Evolutionary conservation across 2,329 filamentous ascomycete genomes (phyloP).

Genomic region (Alternaria brassicicola): DNA sequence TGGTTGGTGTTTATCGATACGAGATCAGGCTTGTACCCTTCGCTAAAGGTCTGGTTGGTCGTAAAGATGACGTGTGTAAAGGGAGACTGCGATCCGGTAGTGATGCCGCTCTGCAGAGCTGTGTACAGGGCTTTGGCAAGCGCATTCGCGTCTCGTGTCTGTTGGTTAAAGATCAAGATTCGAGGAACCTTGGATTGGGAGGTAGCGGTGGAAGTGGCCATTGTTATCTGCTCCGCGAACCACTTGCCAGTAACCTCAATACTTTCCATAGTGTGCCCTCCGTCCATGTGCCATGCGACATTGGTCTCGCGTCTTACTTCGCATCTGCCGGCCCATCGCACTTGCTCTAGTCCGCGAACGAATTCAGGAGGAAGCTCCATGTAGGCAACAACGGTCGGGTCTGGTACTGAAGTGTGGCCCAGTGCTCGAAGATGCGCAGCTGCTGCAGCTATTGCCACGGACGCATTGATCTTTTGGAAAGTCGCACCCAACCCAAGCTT

Average conservation of each 20-base stretch:
- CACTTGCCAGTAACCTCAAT: conserved; percentile 76
- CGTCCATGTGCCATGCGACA: conserved; percentile 80
- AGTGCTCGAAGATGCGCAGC: conserved; percentile 61
- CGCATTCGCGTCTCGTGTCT: conserved; percentile 75
- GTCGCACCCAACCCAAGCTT: conserved; percentile 65
- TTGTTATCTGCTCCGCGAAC: conserved; percentile 63
- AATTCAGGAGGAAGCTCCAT: conserved; percentile 66
- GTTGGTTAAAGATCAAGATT: conserved; percentile 88
- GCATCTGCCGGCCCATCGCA: conserved; percentile 76
- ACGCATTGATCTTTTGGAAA: conserved; percentile 69
- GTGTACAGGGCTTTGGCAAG: conserved; percentile 69
- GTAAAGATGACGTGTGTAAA: conserved; percentile 83
- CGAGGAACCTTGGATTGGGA: conserved; percentile 48
- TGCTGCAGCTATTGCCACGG: conserved; percentile 65
- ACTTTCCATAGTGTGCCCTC: conserved; percentile 86
- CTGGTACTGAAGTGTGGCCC: conserved; percentile 51
- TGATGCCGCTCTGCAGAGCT: conserved; percentile 54
- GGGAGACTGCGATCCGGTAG: conserved; percentile 40
- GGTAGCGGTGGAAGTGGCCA: conserved; percentile 43
- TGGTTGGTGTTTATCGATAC: conserved; percentile 67
- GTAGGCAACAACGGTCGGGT: conserved; percentile 33
- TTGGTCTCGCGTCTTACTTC: conserved; percentile 65
- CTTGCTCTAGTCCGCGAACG: conserved; percentile 67
- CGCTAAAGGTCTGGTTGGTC: conserved; percentile 72
- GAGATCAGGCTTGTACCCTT: conserved; percentile 68